Evolutionary conservation across 805 yeast genomes (phyloP), one percentile per base, ranked within the genome.

Genomic region (Myxozyma mucilagina): DNA sequence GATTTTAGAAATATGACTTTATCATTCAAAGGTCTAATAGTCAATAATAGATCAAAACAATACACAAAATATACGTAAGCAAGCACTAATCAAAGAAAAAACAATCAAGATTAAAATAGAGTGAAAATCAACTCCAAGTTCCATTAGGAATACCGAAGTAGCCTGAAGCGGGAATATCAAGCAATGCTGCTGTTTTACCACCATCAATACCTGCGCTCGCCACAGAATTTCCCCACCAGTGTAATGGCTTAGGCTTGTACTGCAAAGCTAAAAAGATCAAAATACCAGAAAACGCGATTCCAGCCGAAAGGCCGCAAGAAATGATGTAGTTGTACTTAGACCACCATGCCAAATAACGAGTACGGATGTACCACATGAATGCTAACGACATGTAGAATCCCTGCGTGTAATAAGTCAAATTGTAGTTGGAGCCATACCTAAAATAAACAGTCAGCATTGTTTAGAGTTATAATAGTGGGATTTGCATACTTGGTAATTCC

Each of bases 391-490:
- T 76, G 72, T 85, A 86, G 71, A 84, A 86, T 72, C 85, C 86
- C 34, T 87, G 84, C 3, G 90, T 85, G 42, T 89, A 86, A 44
- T 93, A 92, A 9, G 94, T 90, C 68, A 87, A 84, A 67, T 79
- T 78, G 48, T 85, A 86, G 24, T 81, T 74, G 11, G 65, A 36
- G 31, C 65, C 65, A 13, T 29, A 60, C 10, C 44, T 39, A 8
- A 42, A 14, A 31, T 24, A 13, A 7, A 20, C 6, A 20, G 45
- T 50, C 29, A 50, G 31, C 35, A 48, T 29, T 13, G 34, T 10
- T 36, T 32, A 2, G 18, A 11, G 14, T 9, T n/a, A 18, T 8
- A 32, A n/a, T 2, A 2, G 10, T 13, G 9, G 34, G 18, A 47
- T 7, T 10, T 20, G 24, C 53, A 24, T 36, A 44, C 47, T 32